These are phyloP conservation scores for Serendipita sp. DNA, from an alignment of 768 basidiomycete genomes.

Conservation along the genomic window DNA sequence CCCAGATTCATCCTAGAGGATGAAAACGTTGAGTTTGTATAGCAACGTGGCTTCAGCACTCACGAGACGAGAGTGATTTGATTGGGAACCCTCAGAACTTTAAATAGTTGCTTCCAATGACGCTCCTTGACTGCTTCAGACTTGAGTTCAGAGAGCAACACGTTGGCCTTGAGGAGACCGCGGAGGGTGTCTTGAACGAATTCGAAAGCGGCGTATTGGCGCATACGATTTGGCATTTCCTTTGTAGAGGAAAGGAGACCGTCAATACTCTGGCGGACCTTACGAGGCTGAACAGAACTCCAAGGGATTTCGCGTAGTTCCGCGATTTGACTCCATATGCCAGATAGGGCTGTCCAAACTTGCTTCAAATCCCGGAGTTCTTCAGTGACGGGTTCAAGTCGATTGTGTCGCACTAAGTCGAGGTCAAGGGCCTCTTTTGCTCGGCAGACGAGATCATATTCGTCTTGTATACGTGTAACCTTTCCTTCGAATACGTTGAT, in stretches of 20 bases:
- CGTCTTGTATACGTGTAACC: conserved; percentile 75
- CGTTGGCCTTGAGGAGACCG: conserved; percentile 75
- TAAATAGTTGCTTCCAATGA: conserved; percentile 97
- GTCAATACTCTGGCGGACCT: conserved; percentile 86
- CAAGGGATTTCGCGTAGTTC: conserved; percentile 80
- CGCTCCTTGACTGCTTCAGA: conserved; percentile 94
- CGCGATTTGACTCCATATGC: conserved; percentile 85
- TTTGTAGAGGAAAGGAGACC: conserved; percentile 82
- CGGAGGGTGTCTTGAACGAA: conserved; percentile 87
- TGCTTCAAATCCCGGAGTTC: conserved; percentile 93
- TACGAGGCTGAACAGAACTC: conserved; percentile 87
- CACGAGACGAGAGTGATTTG: conserved; percentile 65
- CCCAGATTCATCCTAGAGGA: conserved; percentile 73
- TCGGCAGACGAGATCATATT: conserved; percentile 85
- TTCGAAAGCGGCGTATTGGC: conserved; percentile 97
- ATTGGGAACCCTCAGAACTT: conserved; percentile 56
- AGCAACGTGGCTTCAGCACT: conserved; percentile 9
- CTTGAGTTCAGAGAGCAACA: conserved; percentile 83
- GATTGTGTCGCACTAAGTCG: conserved; percentile 75
- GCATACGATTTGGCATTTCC: conserved; percentile 98
- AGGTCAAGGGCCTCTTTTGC: conserved; percentile 96
- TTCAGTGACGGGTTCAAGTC: conserved; percentile 86
- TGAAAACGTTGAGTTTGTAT: not conserved
- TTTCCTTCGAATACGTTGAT: conserved; percentile 93
- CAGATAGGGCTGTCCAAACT: conserved; percentile 96